These are phyloP conservation scores for Clavispora santaluciae DNA, from an alignment of 805 yeast species.

Conservation along the genomic window DNA sequence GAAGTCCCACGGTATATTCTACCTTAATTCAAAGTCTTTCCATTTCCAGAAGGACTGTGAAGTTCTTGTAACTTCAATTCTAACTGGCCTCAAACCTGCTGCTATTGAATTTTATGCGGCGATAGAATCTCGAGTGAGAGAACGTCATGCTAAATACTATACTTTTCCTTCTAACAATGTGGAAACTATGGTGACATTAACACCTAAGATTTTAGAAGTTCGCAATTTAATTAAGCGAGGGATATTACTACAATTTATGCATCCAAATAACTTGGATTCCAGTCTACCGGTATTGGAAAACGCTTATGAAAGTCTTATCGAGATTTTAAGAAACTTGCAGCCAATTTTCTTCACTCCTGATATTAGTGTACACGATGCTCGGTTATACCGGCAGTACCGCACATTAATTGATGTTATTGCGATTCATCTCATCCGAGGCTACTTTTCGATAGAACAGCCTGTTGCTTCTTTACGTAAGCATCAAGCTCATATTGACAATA, in stretches of 20 bases:
- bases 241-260: constrained; percentile 27
- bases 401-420: constrained; percentile 55
- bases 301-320: constrained; percentile 30
- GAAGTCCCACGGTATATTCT: constrained; percentile 26
- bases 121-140: constrained; percentile 29
- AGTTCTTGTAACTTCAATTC: constrained; percentile 24
- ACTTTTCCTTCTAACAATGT: constrained; percentile 23
- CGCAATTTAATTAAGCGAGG: constrained; percentile 35
- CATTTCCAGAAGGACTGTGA: constrained; percentile 25
- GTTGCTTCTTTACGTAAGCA: constrained; percentile 60
- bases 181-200: constrained; percentile 25
- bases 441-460: constrained; percentile 55
- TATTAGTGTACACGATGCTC: constrained; percentile 25
- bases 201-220: constrained; percentile 36
- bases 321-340: constrained; percentile 17
- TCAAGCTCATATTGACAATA: constrained; percentile 54
- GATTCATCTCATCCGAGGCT: constrained; percentile 57
- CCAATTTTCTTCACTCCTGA: constrained; percentile 3
- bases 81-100: constrained; percentile 24
- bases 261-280: constrained; percentile 30
- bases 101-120: constrained; percentile 32
- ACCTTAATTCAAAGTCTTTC: constrained; percentile 12
- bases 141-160: constrained; percentile 34
- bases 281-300: constrained; percentile 26
- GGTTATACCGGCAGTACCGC: constrained; percentile 33